Evolutionary conservation across 176 grass and related monocot species (phyloP).

Genomic region (Oryza rufipogon): DNA sequence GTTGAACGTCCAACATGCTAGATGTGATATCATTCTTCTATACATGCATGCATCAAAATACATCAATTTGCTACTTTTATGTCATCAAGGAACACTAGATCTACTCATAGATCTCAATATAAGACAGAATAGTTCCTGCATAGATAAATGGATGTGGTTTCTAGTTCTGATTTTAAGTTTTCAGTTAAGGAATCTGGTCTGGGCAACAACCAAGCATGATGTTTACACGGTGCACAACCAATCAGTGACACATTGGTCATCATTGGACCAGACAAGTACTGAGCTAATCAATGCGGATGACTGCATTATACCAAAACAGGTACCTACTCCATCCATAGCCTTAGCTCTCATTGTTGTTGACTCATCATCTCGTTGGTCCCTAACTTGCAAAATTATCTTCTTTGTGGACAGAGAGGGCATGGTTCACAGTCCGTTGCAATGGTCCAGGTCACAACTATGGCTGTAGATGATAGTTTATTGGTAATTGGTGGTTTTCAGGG

Average conservation of each 20-base stretch:
- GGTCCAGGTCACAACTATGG: slow-evolving; percentile 93
- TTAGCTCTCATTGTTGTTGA: background rate
- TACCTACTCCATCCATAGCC: slow-evolving; percentile 27
- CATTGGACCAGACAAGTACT: slow-evolving; percentile 61
- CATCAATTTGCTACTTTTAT: background rate
- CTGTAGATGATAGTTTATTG: slow-evolving; percentile 71
- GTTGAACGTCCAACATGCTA: background rate
- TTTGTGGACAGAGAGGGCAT: slow-evolving; percentile 55
- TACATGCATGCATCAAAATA: background rate
- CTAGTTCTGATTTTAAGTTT: slow-evolving; percentile 33
- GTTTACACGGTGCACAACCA: slow-evolving; percentile 87
- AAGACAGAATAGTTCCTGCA: background rate
- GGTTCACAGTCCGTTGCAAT: slow-evolving; percentile 72
- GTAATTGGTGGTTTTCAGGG: slow-evolving; percentile 90
- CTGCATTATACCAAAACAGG: slow-evolving; percentile 69
- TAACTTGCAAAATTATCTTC: slow-evolving; percentile 19
- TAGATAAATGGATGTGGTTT: slow-evolving; percentile 14
- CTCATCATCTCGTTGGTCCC: slow-evolving; percentile 26
- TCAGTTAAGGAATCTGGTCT: slow-evolving; percentile 91
- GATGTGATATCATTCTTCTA: background rate
- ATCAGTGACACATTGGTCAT: slow-evolving; percentile 85
- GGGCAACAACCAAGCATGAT: slow-evolving; percentile 96
- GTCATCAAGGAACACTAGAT: background rate
- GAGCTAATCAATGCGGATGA: slow-evolving; percentile 78
- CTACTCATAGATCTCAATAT: background rate